A percentile compares a stretch with the other conserved stretches of the same genome.
phyloP scores from a whole-genome alignment of 176 grass and related monocot genomes.

The Eleusine coracana region DNA sequence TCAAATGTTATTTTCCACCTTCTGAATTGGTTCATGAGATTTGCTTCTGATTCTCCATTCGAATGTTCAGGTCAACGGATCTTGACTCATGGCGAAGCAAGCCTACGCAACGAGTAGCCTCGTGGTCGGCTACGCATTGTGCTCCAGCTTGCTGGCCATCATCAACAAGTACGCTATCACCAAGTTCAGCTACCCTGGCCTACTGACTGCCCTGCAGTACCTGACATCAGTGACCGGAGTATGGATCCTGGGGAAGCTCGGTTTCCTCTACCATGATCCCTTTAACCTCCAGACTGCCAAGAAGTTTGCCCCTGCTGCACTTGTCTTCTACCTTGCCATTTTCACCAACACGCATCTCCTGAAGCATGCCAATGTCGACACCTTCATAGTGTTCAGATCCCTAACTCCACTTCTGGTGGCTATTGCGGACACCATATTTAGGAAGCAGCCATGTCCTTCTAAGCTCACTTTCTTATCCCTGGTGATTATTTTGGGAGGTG shows the following conservation, averaged over 20 bases:
- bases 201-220: slow-evolving; percentile 70
- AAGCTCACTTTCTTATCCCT: slow-evolving; percentile 66
- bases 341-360: slow-evolving; percentile 80
- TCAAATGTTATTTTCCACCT: neutral
- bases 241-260: slow-evolving; percentile 49
- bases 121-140: slow-evolving; percentile 61
- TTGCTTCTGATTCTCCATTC: neutral
- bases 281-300: slow-evolving; percentile 59
- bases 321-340: slow-evolving; percentile 77
- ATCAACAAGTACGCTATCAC: slow-evolving; percentile 86
- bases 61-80: slow-evolving; percentile 23
- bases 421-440: slow-evolving; percentile 62
- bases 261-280: slow-evolving; percentile 62
- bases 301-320: slow-evolving; percentile 63
- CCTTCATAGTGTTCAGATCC: slow-evolving; percentile 77
- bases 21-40: neutral
- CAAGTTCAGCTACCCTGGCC: slow-evolving; percentile 75
- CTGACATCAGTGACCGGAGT: slow-evolving; percentile 57
- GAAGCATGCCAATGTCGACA: slow-evolving; percentile 74
- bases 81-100: slow-evolving; percentile 45
- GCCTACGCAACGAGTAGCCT: slow-evolving; percentile 52
- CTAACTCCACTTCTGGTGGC: slow-evolving; percentile 67
- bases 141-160: slow-evolving; percentile 67
- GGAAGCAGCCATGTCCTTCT: slow-evolving; percentile 66
- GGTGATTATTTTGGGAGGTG: slow-evolving; percentile 62